Base-by-base conservation (phyloP, 176 grass and related monocot species). In the Cenchrus purpureus region DNA sequence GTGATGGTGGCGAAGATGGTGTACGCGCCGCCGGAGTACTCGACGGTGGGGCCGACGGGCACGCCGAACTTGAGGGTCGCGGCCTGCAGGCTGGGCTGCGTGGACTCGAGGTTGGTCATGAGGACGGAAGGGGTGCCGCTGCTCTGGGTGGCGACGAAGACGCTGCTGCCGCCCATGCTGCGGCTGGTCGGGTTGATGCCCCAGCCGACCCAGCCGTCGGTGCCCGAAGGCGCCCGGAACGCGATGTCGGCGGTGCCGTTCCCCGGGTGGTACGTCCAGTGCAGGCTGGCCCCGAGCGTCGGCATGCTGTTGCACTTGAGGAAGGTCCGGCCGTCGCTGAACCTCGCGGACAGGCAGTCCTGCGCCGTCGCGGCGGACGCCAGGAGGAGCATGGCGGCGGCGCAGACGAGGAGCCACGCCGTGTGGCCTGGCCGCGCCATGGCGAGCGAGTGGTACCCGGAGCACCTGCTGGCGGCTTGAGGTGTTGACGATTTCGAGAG, bases 201-300 rank as follows among this genome's bases (percentile, higher is more conserved):
- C 97, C 97, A 99, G 55, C 46, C 83, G 12, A 96, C 97, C 94
- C 94, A 99, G 1, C 86, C 82, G 69, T 10, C 3, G 48, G 48
- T 1, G 8, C 5, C 7, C 74, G 80, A 50, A 66, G 78, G 43
- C 34, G 90, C 88, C 37, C 91, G 90, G 86, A 89, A 99, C 40
- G 97, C 97, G 12, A 99, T 17, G 80, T 91, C 90, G 4, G 79
- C 86, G 8, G 97, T 96, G 64, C 74, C 67, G 75, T 96, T 96
- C 65, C 6, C 74, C 6, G 91, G n/a, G 81, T 98, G 84, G 91
- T 96, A 89, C 51, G 91, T 91, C 93, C 94, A 99, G 91, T 99
- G 82, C 25, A 99, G 79, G 79, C 60, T 84, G 45, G 97, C 87
- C 60, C 81, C 56, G 11, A 99, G 91, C 82, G 73, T 53, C 0